phyloP scores from a whole-genome alignment of 2,329 filamentous ascomycete species.

The Cladosporium colombiae region DNA sequence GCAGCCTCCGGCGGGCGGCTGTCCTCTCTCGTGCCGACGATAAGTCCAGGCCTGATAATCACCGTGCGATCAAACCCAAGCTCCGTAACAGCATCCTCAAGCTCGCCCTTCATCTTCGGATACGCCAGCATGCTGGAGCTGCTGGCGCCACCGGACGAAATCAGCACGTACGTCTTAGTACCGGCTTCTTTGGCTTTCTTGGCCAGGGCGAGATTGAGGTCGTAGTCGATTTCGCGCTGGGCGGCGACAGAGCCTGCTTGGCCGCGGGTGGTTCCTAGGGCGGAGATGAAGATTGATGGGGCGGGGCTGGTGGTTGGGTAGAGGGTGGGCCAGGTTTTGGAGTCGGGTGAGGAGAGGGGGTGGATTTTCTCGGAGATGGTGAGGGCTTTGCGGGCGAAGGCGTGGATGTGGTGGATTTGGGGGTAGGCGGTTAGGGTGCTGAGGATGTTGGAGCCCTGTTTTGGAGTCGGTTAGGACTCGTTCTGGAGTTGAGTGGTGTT shows the following conservation, averaged over 20 bases:
- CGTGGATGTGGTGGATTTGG: constrained; percentile 57
- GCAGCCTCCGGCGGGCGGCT: constrained; percentile 59
- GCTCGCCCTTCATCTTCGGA: constrained; percentile 76
- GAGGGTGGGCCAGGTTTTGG: constrained; percentile 64
- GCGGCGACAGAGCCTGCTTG: constrained; percentile 73
- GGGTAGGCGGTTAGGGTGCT: constrained; percentile 57
- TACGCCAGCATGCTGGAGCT: constrained; percentile 56
- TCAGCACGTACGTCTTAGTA: constrained; percentile 72
- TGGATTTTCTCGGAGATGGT: constrained; percentile 59
- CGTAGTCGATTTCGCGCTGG: constrained; percentile 86
- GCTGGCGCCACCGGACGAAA: constrained; percentile 61
- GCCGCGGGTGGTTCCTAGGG: constrained; percentile 76
- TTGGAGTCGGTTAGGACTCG: neutral
- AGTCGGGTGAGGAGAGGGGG: constrained; percentile 67
- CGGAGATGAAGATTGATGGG: constrained; percentile 63
- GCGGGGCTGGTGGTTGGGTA: constrained; percentile 62
- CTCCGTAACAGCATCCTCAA: constrained; percentile 74
- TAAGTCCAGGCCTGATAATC: constrained; percentile 71
- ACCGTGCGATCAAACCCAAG: constrained; percentile 77
- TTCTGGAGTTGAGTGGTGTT: neutral
- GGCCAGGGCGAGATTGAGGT: constrained; percentile 79
- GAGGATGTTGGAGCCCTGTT: constrained; percentile 73
- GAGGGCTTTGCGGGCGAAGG: constrained; percentile 67
- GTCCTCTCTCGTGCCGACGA: constrained; percentile 68
- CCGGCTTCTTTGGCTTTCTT: constrained; percentile 72